These are phyloP conservation scores for Austroboletus novae-zelandiae DNA, from an alignment of 1,284 basidiomycete genomes.

Conservation along the genomic window DNA sequence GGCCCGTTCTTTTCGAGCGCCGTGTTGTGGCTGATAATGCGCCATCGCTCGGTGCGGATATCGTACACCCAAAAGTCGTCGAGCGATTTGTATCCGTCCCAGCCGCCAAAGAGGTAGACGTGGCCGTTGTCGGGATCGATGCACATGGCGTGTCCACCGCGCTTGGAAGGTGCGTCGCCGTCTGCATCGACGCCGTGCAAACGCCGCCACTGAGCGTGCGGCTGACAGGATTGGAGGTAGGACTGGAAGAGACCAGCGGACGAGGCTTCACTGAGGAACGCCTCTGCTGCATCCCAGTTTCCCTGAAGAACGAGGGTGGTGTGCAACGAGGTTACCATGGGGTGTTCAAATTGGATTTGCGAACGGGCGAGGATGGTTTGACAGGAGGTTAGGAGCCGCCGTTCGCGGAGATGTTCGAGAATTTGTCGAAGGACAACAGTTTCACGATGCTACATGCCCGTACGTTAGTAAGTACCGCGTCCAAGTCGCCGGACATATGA, in stretches of 20 bases:
- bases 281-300: conserved; percentile 60
- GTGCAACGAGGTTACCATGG: conserved; percentile 66
- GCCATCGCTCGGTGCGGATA: conserved; percentile 64
- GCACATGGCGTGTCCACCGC: conserved; percentile 83
- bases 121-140: conserved; percentile 62
- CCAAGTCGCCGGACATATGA: background rate
- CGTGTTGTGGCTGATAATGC: conserved; percentile 55
- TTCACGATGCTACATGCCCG: conserved; percentile 48
- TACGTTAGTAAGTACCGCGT: background rate
- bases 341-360: conserved; percentile 64
- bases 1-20: conserved; percentile 63
- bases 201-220: conserved; percentile 56
- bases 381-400: conserved; percentile 69
- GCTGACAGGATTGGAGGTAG: conserved; percentile 55
- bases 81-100: conserved; percentile 70
- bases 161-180: conserved; percentile 58
- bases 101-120: conserved; percentile 81
- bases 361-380: conserved; percentile 57
- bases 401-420: conserved; percentile 77
- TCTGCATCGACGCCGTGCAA: conserved; percentile 57
- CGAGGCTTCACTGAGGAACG: conserved; percentile 49
- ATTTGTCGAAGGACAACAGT: conserved; percentile 62
- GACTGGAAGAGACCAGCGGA: conserved; percentile 55
- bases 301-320: conserved; percentile 65
- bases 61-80: conserved; percentile 82